Evolutionary conservation across 495 filamentous ascomycete genomes (phyloP).

Genomic region (Penicillium longicatenatum): DNA sequence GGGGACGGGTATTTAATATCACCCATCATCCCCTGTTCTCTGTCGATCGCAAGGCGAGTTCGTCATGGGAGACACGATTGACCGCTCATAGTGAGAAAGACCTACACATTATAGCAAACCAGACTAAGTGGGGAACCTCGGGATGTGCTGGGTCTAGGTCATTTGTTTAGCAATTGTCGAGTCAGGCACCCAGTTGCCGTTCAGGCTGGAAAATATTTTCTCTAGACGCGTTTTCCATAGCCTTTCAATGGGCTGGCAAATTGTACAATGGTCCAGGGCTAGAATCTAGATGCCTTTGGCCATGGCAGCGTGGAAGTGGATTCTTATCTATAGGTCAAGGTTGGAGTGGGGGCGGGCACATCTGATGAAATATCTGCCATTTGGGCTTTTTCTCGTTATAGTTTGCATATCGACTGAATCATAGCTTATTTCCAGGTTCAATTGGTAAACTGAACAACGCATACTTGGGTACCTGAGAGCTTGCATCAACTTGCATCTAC

Average conservation of each 20-base stretch:
- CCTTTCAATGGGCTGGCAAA: background rate
- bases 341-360: background rate
- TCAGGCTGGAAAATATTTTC: background rate
- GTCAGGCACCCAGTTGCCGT: background rate
- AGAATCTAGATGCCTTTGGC: background rate
- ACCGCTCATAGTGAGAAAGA: background rate
- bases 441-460: background rate
- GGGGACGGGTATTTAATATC: conserved; percentile 2
- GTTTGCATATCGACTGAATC: background rate
- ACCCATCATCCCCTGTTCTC: background rate
- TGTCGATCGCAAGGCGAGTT: background rate
- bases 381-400: background rate
- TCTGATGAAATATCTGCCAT: background rate
- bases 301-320: background rate
- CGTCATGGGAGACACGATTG: background rate
- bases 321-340: background rate
- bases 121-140: conserved; percentile 1
- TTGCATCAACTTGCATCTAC: too few species aligned
- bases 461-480: background rate
- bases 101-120: background rate
- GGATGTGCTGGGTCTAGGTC: conserved; percentile 2
- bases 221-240: background rate
- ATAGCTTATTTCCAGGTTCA: background rate
- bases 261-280: background rate
- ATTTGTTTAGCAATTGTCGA: background rate